These are phyloP conservation scores for Fusarium domesticum DNA, from an alignment of 2,329 filamentous ascomycete species.

Conservation along the genomic window DNA sequence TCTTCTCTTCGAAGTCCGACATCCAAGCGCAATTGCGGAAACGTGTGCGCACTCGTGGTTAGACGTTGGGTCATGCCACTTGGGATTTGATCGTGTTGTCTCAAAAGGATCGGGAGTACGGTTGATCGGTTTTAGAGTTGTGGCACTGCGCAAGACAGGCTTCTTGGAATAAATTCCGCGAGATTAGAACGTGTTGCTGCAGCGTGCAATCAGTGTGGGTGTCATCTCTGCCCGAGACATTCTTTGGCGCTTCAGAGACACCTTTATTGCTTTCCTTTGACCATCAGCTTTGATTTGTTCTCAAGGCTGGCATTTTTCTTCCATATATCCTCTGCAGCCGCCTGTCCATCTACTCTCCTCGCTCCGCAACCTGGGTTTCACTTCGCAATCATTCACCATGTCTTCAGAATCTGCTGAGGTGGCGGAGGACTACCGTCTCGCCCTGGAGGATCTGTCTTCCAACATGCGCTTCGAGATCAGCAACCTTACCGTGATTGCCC, in stretches of 20 bases:
- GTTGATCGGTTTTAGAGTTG: conserved; percentile 25
- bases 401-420: conserved; percentile 71
- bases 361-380: conserved; percentile 10
- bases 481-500: conserved; percentile 94
- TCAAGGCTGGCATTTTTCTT: conserved; percentile 8
- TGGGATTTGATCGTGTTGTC: conserved; percentile 20
- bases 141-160: conserved; percentile 20
- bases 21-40: conserved; percentile 8
- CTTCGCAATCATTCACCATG: conserved; percentile 36
- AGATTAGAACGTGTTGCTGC: conserved; percentile 26
- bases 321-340: conserved; percentile 11
- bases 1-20: conserved; percentile 7
- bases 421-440: conserved; percentile 90
- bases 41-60: conserved; percentile 12
- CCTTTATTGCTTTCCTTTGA: conserved; percentile 10
- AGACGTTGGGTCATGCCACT: conserved; percentile 20
- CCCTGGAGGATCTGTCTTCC: conserved; percentile 83
- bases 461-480: conserved; percentile 96
- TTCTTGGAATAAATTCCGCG: conserved; percentile 33
- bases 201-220: conserved; percentile 12
- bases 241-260: conserved; percentile 6
- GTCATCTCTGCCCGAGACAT: conserved; percentile 10
- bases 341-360: conserved; percentile 6
- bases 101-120: conserved; percentile 26
- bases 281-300: conserved; percentile 1